phyloP scores from a whole-genome alignment of 805 yeast species.

The Metschnikowia rubicola region DNA sequence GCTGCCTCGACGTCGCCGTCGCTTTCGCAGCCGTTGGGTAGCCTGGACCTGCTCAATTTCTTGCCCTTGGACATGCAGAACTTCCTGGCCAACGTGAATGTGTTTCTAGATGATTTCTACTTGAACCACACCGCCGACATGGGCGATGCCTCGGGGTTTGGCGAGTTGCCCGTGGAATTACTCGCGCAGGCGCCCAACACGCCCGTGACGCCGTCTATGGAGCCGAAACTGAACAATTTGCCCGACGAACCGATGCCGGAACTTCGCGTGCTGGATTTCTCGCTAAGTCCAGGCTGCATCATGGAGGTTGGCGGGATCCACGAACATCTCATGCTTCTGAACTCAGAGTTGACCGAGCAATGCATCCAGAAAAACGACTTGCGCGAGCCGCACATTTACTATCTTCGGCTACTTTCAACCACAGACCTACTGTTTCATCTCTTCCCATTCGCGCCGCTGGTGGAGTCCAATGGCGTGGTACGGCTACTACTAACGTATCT shows the following conservation, averaged over 20 bases:
- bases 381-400: conserved; percentile 29
- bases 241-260: neutral
- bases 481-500: conserved; percentile 22
- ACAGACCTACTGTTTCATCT: conserved; percentile 30
- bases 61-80: conserved; percentile 15
- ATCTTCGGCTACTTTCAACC: conserved; percentile 27
- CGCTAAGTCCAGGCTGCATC: conserved; percentile 11
- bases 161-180: neutral
- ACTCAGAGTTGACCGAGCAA: conserved; percentile 25
- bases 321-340: conserved; percentile 15
- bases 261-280: conserved; percentile 26
- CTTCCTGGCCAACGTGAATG: conserved; percentile 33
- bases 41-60: neutral
- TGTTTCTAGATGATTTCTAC: conserved; percentile 33
- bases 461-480: conserved; percentile 34
- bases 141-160: neutral
- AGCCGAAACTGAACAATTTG: neutral
- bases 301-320: conserved; percentile 4
- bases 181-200: neutral
- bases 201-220: neutral
- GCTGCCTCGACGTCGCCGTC: no score
- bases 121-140: conserved; percentile 9
- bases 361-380: conserved; percentile 24
- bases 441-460: conserved; percentile 37
- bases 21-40: no score